Evolutionary conservation across 179 eudicot species (phyloP).

Genomic region (Beta lomatogona): DNA sequence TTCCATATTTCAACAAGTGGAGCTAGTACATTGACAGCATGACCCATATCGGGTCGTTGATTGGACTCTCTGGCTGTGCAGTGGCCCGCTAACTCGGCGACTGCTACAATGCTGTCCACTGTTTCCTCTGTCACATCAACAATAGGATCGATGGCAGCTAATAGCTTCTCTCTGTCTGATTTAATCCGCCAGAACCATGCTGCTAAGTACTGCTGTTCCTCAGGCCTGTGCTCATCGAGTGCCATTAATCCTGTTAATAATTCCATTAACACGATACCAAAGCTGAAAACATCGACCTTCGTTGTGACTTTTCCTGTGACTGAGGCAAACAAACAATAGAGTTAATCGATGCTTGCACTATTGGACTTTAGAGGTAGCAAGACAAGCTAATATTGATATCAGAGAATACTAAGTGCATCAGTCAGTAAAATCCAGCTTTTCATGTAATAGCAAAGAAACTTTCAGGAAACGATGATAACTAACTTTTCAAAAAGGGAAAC

Average conservation of each 20-base stretch:
- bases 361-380: background rate
- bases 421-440: background rate
- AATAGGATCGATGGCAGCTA: slow-evolving; percentile 66
- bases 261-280: slow-evolving; percentile 91
- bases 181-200: slow-evolving; percentile 88
- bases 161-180: slow-evolving; percentile 60
- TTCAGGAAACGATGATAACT: background rate
- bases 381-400: background rate
- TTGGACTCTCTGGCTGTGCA: slow-evolving; percentile 90
- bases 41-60: slow-evolving; percentile 97
- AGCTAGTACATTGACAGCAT: slow-evolving; percentile 72
- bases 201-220: slow-evolving; percentile 85
- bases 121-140: slow-evolving; percentile 65
- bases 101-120: slow-evolving; percentile 51
- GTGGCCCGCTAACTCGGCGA: slow-evolving; percentile 89
- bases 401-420: background rate
- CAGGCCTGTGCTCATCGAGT: slow-evolving; percentile 76
- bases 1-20: slow-evolving; percentile 94
- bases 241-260: slow-evolving; percentile 84
- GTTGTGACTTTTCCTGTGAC: slow-evolving; percentile 93
- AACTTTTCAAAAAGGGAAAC: background rate
- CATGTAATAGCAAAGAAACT: background rate
- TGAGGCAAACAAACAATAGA: slow-evolving; percentile 33
- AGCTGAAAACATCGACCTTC: slow-evolving; percentile 86
- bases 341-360: background rate